Evolutionary conservation across 352 stramenopile genomes (phyloP).

Genomic region (Thalassiosira sp.): DNA sequence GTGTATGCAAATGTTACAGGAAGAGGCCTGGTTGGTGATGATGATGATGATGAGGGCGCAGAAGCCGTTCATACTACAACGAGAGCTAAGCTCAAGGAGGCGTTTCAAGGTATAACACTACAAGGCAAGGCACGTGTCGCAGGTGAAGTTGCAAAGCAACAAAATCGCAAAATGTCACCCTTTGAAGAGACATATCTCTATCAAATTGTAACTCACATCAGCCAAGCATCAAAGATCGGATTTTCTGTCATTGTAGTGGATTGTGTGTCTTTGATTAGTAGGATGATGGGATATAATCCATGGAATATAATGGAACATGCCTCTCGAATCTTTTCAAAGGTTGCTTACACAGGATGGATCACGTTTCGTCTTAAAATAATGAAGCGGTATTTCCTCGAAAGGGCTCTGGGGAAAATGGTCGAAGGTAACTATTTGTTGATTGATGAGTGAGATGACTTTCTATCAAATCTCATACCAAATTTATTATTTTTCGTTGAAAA

Average conservation of each 20-base stretch:
- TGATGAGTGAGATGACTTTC: neutral
- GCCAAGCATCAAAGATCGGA: constrained; percentile 33
- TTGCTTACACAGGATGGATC: constrained; percentile 42
- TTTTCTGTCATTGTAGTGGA: constrained; percentile 32
- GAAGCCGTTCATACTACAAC: neutral
- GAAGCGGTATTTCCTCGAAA: constrained; percentile 37
- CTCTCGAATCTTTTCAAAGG: constrained; percentile 31
- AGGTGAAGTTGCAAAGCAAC: neutral
- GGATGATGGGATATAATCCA: constrained; percentile 30
- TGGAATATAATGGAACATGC: constrained; percentile 21
- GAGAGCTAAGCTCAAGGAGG: constrained; percentile 14
- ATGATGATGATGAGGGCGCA: neutral
- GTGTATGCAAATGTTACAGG: constrained; percentile 21
- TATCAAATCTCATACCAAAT: neutral
- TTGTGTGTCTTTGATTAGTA: constrained; percentile 15
- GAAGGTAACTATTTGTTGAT: constrained; percentile 2
- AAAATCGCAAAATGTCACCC: constrained; percentile 4
- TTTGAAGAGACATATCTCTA: constrained; percentile 30
- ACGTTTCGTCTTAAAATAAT: constrained; percentile 21
- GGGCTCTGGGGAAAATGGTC: constrained; percentile 16
- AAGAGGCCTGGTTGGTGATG: neutral
- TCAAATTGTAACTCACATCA: constrained; percentile 46
- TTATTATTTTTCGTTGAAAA: neutral
- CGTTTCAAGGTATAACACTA: constrained; percentile 23
- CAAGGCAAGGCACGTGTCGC: neutral